A percentile compares a stretch with the other conserved stretches of the same genome.
Evolutionary conservation across 2,329 filamentous ascomycete genomes (phyloP).

Genomic region (Penicillium expansum): DNA sequence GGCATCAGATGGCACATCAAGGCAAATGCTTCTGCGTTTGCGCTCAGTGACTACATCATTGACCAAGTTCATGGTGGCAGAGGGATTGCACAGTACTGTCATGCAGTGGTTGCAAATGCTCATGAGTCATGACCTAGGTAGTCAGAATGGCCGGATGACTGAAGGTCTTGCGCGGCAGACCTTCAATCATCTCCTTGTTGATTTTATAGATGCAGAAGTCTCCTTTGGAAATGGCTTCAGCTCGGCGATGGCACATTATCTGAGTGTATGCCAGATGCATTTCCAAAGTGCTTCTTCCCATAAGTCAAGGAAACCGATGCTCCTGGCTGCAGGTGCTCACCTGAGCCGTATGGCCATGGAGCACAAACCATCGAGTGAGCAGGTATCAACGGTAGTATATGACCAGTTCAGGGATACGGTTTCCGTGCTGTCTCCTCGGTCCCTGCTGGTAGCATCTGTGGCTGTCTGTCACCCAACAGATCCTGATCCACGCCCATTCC

Average conservation of each 20-base stretch:
- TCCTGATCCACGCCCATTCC: constrained; percentile 32
- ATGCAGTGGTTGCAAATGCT: constrained; percentile 38
- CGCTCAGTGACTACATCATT: constrained; percentile 23
- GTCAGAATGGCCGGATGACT: constrained; percentile 23
- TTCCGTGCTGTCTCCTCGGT: constrained; percentile 22
- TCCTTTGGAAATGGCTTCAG: constrained; percentile 34
- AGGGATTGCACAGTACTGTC: constrained; percentile 34
- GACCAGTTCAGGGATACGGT: constrained; percentile 32
- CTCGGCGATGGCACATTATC: constrained; percentile 33
- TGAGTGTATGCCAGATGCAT: constrained; percentile 26
- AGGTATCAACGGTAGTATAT: constrained; percentile 31
- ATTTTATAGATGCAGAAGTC: constrained; percentile 36
- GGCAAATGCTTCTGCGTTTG: constrained; percentile 33
- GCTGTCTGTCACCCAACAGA: constrained; percentile 40
- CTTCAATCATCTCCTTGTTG: constrained; percentile 29
- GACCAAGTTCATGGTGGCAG: constrained; percentile 42
- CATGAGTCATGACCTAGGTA: constrained; percentile 28
- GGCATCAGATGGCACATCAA: constrained; percentile 35
- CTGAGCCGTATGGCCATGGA: constrained; percentile 28
- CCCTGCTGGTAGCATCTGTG: constrained; percentile 30
- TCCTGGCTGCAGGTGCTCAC: constrained; percentile 26
- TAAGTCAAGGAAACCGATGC: constrained; percentile 17
- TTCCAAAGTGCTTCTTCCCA: constrained; percentile 9
- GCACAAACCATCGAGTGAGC: constrained; percentile 21
- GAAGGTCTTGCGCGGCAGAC: constrained; percentile 19